A percentile compares a stretch with the other conserved stretches of the same genome.
Evolutionary conservation across 1,284 basidiomycete genomes (phyloP).

Genomic region (Chalciporus sp.): DNA sequence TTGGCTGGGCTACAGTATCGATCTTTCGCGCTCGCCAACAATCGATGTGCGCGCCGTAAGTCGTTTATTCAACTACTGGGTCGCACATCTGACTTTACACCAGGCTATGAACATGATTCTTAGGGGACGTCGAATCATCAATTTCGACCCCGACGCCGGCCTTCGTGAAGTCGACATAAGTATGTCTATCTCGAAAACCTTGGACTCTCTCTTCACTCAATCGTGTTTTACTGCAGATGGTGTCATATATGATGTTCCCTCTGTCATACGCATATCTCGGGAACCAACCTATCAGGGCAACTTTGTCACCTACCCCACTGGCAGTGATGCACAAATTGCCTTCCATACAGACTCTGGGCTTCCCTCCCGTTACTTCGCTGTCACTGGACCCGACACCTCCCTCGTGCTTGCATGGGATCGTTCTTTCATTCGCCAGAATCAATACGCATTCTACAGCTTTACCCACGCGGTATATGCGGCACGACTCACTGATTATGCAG

Average conservation of each 20-base stretch:
- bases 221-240: neutral
- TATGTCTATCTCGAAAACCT: neutral
- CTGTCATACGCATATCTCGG: neutral
- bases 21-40: slow-evolving; percentile 8
- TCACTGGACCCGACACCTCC: neutral
- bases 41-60: slow-evolving; percentile 11
- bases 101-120: neutral
- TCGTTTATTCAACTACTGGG: neutral
- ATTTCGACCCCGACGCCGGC: neutral
- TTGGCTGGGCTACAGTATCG: slow-evolving; percentile 15
- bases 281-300: too few relatives aligned
- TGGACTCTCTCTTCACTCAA: too few relatives aligned
- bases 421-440: neutral
- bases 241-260: neutral
- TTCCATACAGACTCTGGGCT: neutral
- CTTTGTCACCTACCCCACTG: neutral
- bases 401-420: neutral
- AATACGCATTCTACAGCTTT: slow-evolving; percentile 4
- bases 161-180: neutral
- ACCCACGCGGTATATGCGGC: neutral
- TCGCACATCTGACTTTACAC: too few relatives aligned
- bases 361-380: neutral
- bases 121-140: slow-evolving; percentile 1
- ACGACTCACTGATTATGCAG: neutral
- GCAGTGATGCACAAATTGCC: neutral